Evolutionary conservation across 78 protist genomes (phyloP).

Genomic region (Isochrysis galbana): DNA sequence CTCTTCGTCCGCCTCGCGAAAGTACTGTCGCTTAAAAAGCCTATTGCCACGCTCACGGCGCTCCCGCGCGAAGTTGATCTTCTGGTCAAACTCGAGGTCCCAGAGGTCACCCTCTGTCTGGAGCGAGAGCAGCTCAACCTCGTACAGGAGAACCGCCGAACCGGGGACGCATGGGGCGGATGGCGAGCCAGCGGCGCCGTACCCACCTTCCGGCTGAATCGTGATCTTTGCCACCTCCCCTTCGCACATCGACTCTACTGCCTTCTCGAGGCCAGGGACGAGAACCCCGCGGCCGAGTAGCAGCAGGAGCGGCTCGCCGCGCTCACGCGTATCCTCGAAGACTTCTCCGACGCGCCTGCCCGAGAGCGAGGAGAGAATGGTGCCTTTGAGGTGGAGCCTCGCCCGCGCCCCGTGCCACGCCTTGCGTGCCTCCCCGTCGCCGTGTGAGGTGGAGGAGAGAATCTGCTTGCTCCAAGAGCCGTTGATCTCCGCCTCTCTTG

Average conservation of each 20-base stretch:
- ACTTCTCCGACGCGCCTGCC: not conserved
- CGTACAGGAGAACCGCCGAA: not conserved
- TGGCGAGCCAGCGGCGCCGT: not conserved
- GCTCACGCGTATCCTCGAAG: not conserved
- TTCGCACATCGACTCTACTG: not conserved
- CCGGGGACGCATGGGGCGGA: not conserved
- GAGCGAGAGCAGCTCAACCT: not conserved
- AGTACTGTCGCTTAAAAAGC: not conserved
- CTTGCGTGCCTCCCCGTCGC: not conserved
- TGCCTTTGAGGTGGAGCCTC: not conserved
- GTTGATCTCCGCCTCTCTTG: not conserved
- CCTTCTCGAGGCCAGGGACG: not conserved
- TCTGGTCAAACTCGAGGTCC: not conserved
- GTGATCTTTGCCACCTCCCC: not conserved
- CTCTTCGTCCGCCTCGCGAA: not conserved
- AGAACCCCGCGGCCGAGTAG: not conserved
- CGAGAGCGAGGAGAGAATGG: not conserved
- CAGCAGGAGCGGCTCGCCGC: not conserved
- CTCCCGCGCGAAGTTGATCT: not conserved
- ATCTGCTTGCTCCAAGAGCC: not conserved
- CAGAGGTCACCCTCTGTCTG: not conserved
- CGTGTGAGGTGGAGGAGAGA: no score
- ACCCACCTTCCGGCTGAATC: not conserved
- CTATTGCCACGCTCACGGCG: not conserved
- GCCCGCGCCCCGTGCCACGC: not conserved